A percentile compares a stretch with the other conserved stretches of the same genome.
Conservation (phyloP, 202 grass and related monocot genomes). For the Setaria italica region DNA sequence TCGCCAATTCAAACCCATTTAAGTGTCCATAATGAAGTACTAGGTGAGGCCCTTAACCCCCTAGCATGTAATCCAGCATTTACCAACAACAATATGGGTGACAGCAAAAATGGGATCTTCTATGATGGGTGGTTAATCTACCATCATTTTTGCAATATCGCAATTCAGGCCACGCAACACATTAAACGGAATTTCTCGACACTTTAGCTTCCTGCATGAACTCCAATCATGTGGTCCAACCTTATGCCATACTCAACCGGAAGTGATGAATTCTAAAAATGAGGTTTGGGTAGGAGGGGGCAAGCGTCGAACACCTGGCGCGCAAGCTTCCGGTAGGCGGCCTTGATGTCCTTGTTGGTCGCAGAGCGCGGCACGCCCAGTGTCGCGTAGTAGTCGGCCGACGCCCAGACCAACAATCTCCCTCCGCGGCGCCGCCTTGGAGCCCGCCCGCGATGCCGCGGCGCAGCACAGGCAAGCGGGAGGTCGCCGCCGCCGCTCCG, state of each 20-base stretch:
- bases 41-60: background rate
- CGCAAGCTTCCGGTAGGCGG: constrained; percentile 91
- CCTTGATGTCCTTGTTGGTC: constrained; percentile 90
- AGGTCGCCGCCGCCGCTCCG: constrained; percentile 46
- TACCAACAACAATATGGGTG: background rate
- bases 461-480: constrained; percentile 51
- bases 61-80: constrained; percentile 28
- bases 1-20: background rate
- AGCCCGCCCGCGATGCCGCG: constrained; percentile 34
- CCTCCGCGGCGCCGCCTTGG: constrained; percentile 50
- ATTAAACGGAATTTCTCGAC: background rate
- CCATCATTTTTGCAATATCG: background rate
- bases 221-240: background rate
- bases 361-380: constrained; percentile 82
- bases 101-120: background rate
- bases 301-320: constrained; percentile 80
- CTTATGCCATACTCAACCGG: background rate
- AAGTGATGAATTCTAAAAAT: background rate
- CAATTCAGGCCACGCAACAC: background rate
- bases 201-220: constrained; percentile 19
- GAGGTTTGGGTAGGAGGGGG: constrained; percentile 14
- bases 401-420: constrained; percentile 57
- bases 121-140: background rate
- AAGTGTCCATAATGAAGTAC: background rate
- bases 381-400: constrained; percentile 86